Evolutionary conservation across 306 rosid genomes (phyloP).

Genomic region (Cucumis hystrix): DNA sequence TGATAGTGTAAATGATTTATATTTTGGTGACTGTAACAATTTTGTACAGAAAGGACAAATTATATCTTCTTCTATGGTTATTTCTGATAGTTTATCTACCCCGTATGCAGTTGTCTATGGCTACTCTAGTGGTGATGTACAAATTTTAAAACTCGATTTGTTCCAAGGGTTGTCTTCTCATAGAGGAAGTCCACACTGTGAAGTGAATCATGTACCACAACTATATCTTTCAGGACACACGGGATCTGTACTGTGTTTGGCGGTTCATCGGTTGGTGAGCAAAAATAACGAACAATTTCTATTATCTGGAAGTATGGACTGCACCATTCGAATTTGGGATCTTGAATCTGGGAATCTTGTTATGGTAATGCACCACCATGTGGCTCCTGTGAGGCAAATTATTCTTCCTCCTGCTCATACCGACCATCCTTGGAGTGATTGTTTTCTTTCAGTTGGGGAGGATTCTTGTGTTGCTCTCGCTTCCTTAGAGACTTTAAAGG

Average conservation of each 20-base stretch:
- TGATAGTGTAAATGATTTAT: slow-evolving; percentile 10
- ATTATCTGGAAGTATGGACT: slow-evolving; percentile 89
- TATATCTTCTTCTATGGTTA: slow-evolving; percentile 66
- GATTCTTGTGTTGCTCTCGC: slow-evolving; percentile 83
- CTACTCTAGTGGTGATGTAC: slow-evolving; percentile 60
- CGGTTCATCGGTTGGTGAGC: slow-evolving; percentile 63
- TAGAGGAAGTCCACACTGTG: slow-evolving; percentile 28
- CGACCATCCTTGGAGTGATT: slow-evolving; percentile 64
- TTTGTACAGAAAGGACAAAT: slow-evolving; percentile 26
- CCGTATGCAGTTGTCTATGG: slow-evolving; percentile 78
- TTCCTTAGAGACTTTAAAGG: slow-evolving; percentile 76
- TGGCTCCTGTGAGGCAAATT: slow-evolving; percentile 83
- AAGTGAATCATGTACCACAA: slow-evolving; percentile 30
- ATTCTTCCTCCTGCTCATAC: slow-evolving; percentile 64
- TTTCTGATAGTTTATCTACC: slow-evolving; percentile 40
- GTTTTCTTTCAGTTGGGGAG: slow-evolving; percentile 92
- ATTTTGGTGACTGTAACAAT: slow-evolving; percentile 11
- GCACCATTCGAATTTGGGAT: slow-evolving; percentile 83
- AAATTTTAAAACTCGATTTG: slow-evolving; percentile 53
- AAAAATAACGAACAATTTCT: slow-evolving; percentile 39
- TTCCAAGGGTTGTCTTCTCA: slow-evolving; percentile 42
- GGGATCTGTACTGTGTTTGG: slow-evolving; percentile 83
- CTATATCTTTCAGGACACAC: slow-evolving; percentile 64
- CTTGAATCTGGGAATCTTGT: slow-evolving; percentile 58
- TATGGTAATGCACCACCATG: slow-evolving; percentile 86